A percentile compares a stretch with the other conserved stretches of the same genome.
These are phyloP conservation scores for Xylaria sp. DNA, from an alignment of 2,329 filamentous ascomycete species.

Conservation along the genomic window DNA sequence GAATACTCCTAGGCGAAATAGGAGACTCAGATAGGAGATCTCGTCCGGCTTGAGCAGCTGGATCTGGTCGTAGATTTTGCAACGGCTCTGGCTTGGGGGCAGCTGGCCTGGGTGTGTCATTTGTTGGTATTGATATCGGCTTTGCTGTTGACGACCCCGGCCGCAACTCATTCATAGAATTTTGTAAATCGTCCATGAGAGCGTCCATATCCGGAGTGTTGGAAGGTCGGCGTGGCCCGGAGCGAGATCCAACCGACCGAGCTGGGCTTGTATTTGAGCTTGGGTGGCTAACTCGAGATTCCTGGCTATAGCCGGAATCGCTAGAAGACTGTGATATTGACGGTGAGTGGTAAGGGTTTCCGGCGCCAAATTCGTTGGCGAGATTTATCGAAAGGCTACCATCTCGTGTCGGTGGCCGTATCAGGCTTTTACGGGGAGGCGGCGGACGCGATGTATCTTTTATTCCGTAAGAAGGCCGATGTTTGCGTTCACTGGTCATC, in stretches of 20 bases:
- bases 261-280: conserved; percentile 72
- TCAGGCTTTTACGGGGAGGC: conserved; percentile 62
- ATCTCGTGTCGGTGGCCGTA: conserved; percentile 55
- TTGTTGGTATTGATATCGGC: conserved; percentile 37
- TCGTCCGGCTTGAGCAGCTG: conserved; percentile 41
- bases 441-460: conserved; percentile 63
- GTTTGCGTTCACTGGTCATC: conserved; percentile 44
- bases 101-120: conserved; percentile 14
- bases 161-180: conserved; percentile 57
- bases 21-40: conserved; percentile 39
- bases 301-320: conserved; percentile 67
- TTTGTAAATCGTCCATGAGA: conserved; percentile 66
- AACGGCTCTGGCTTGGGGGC: conserved; percentile 30
- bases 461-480: conserved; percentile 56
- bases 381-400: conserved; percentile 63
- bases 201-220: conserved; percentile 57
- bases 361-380: conserved; percentile 67
- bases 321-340: conserved; percentile 74
- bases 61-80: conserved; percentile 47
- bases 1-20: conserved; percentile 35
- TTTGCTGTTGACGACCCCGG: conserved; percentile 46
- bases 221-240: conserved; percentile 52
- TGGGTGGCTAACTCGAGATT: conserved; percentile 60
- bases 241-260: conserved; percentile 52
- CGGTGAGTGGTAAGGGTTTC: conserved; percentile 72